phyloP scores from a whole-genome alignment of 345 rosid genomes.

The Gossypium arboreum region DNA sequence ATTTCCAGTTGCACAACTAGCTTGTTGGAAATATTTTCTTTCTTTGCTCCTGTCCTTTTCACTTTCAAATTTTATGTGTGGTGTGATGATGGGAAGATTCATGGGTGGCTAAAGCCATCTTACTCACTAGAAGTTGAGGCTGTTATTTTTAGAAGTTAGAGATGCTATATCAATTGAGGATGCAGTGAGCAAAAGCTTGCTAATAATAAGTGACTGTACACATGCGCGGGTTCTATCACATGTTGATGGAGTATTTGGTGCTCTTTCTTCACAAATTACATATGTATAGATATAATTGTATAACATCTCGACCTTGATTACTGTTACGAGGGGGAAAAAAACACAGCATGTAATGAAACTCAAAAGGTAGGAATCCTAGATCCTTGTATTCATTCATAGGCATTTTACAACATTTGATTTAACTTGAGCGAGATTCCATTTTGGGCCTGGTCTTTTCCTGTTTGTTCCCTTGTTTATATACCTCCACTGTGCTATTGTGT shows the following conservation, averaged over 20 bases:
- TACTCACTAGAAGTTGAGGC: not conserved
- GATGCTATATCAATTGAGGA: not conserved
- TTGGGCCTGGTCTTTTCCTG: not conserved
- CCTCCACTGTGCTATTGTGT: not conserved
- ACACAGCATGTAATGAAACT: not conserved
- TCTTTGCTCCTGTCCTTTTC: not conserved
- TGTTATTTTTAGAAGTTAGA: not conserved
- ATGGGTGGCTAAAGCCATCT: not conserved
- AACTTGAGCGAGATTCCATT: not conserved
- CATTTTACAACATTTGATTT: not conserved
- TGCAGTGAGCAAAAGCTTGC: not conserved
- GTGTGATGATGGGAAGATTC: not conserved
- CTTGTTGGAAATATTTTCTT: not conserved
- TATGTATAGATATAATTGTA: no score
- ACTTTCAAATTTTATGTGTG: not conserved
- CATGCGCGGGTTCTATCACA: no score
- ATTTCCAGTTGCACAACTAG: not conserved
- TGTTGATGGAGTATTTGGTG: no score
- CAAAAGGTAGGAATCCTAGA: not conserved
- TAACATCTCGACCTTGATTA: no score
- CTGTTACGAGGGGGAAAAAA: no score
- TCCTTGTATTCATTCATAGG: not conserved
- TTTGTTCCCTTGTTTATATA: not conserved
- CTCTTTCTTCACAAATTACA: no score
- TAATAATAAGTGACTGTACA: not conserved